Base-by-base conservation (phyloP, 2,329 filamentous ascomycete genomes). In the Cryphonectria carpinicola region DNA sequence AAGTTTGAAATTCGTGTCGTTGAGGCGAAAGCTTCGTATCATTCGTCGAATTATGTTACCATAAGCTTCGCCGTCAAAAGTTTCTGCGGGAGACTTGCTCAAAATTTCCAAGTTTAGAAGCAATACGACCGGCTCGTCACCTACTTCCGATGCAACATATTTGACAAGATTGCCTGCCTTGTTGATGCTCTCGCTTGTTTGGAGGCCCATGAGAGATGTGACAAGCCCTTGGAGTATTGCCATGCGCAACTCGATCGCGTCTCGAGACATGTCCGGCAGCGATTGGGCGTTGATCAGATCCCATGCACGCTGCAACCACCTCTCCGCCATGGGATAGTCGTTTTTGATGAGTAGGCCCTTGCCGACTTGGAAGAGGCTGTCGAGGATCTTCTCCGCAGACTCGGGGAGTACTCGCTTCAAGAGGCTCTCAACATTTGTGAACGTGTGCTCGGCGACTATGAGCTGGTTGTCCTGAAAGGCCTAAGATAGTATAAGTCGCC, bases 371-470 rank as follows among this genome's bases (percentile, higher is more conserved):
- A 90, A 93, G 10, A 94, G 83, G 2, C 91, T 82, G 74, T 94
- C 90, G 4, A 90, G 86, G 60, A 95, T 80, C 52, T 82, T 84
- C 77, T 95, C 91, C 1, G 86, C 83, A 1, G 84, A 84, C 2
- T 79, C 73, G 0, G 85, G 79, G 60, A 90, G 85, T 2, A 88
- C 77, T 0, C 67, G 76, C 32, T 76, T 76, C 52, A 75, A 79
- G 13, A 81, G 78, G n/a, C 72, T 81, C 75, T 82, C 80, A 1
- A 88, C 80, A 75, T 92, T 92, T 49, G 80, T 80, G 79, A 91
- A 95, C 84, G 96, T 89, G 78, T 93, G 89, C 68, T 97, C 93
- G 39, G 93, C 93, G 64, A 94, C 87, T 70, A 95, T 92, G 19
- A 92, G 83, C 56, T 91, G 88, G 56, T 88, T 85, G 76, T 94